Percentiles rank a stretch among this genome's conserved stretches.
Conservation (phyloP, 257 asterid species). For the Craterostigma plantagineum region DNA sequence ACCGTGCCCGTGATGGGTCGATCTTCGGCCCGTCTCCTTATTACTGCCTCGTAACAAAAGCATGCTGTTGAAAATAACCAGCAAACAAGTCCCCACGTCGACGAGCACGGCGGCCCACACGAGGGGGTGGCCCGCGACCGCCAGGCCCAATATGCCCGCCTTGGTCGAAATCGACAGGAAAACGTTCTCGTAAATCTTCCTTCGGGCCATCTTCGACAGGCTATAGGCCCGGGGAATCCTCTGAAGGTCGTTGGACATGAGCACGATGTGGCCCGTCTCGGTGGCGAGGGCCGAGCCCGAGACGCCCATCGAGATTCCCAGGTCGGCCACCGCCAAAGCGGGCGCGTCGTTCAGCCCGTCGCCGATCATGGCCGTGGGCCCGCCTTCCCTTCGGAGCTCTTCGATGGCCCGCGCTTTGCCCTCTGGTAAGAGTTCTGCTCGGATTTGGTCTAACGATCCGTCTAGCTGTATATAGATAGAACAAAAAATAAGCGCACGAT, state of each 20-base stretch:
- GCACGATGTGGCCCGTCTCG: conserved; percentile 53
- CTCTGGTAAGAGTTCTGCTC: conserved; percentile 65
- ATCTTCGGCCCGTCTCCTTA: not conserved
- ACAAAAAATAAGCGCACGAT: too few species aligned
- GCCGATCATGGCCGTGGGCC: conserved; percentile 72
- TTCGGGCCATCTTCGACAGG: conserved; percentile 30
- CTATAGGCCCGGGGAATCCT: conserved; percentile 35
- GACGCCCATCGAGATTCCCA: conserved; percentile 86
- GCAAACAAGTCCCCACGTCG: conserved; percentile 67
- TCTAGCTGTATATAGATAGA: conserved; percentile 46
- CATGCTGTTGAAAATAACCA: conserved; percentile 83
- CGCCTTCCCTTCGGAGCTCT: conserved; percentile 41
- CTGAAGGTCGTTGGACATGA: conserved; percentile 69
- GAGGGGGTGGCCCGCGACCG: conserved; percentile 69
- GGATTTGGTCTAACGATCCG: conserved; percentile 34
- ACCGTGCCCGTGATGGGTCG: conserved; percentile 9
- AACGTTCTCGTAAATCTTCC: conserved; percentile 54
- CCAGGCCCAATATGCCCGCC: conserved; percentile 43
- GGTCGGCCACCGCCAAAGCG: conserved; percentile 62
- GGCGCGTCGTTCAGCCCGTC: conserved; percentile 86
- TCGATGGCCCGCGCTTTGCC: conserved; percentile 39
- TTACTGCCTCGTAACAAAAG: conserved; percentile 23
- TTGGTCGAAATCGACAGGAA: conserved; percentile 32
- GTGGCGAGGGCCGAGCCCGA: conserved; percentile 77
- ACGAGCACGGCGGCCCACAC: conserved; percentile 85